Evolutionary conservation across 139 green algal species (phyloP), one percentile per base, ranked within the genome.

Genomic region (Edaphochlamys debaryana): DNA sequence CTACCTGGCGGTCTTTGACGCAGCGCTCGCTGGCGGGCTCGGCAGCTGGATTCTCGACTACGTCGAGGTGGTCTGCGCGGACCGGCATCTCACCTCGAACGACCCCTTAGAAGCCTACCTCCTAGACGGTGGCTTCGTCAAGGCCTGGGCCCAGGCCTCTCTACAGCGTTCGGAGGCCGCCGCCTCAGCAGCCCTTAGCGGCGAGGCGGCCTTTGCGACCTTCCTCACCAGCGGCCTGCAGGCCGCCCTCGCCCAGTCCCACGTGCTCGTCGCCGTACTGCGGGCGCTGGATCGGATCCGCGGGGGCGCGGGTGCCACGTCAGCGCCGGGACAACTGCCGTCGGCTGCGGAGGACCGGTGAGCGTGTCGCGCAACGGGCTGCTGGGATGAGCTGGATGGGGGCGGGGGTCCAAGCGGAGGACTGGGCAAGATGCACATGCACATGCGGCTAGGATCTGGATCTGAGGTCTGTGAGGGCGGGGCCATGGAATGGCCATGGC

Each of bases 41-140:
- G 92, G 91, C 69, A 86, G 81, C 42, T 78, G 92, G 68, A 79
- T 94, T 13, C 58, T 90, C 3, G 92, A 94, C 52, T 95, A 94
- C 68, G 82, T 95, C 0, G 82, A 87, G 22, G 87, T 93, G 67
- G 92, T 95, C 6, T 81, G 88, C 48, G 88, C 75, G 20, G 41
- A 85, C 76, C 56, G 62, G 52, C 67, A 88, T 40, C 50, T 92
- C n/a, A 84, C 79, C 6, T 80, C 81, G 45, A 88, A 88, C 63
- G 92, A 95, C 78, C 89, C 92, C 0, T 29, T 90, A 20, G 81
- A 92, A 17, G 90, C 92, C 0, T 88, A 91, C 54, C 82, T 95
- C 20, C 40, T 93, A 54, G 92, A 95, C 67, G 90, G 89, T 6
- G 76, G 80, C n/a, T 93, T 91, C 45, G 85, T 95, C 45, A 85